Evolutionary conservation across 495 filamentous ascomycete genomes (phyloP).

Genomic region (Aspergillus haitiensis): DNA sequence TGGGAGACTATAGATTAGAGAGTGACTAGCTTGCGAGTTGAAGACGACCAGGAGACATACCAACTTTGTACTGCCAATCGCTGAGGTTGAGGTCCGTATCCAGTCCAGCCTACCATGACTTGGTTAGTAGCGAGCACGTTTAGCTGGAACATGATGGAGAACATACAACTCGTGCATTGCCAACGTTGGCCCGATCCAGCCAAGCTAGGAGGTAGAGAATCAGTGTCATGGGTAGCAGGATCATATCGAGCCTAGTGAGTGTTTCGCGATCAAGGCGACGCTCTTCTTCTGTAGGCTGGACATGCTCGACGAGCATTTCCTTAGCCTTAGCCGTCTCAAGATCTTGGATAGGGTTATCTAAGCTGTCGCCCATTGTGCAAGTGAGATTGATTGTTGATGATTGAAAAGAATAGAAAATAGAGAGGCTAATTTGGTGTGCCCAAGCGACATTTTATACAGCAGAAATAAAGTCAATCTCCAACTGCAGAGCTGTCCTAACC

Average conservation of each 20-base stretch:
- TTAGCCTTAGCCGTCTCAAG: slow-evolving; percentile 7
- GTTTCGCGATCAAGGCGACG: slow-evolving; percentile 13
- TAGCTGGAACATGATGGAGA: neutral
- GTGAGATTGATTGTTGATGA: no score
- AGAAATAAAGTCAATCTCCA: neutral
- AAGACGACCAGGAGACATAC: neutral
- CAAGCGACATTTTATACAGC: no score
- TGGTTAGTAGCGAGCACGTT: neutral
- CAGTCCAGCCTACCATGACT: slow-evolving; percentile 12
- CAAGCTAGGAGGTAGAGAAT: slow-evolving; percentile 19
- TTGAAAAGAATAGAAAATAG: no score
- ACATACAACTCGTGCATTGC: slow-evolving; percentile 18
- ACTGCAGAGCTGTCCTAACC: neutral
- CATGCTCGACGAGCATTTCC: slow-evolving; percentile 15
- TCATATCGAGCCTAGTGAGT: slow-evolving; percentile 12
- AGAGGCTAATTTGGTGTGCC: no score
- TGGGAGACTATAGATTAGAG: neutral
- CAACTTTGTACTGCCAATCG: slow-evolving; percentile 17
- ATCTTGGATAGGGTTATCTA: neutral
- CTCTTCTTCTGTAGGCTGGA: slow-evolving; percentile 15
- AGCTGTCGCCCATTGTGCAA: no score
- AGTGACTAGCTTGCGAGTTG: neutral
- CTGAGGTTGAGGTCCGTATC: slow-evolving; percentile 17
- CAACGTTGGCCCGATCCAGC: slow-evolving; percentile 21
- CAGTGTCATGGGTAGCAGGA: slow-evolving; percentile 19